A percentile compares a stretch with the other conserved stretches of the same genome.
These are phyloP conservation scores for peach (Prunus persica) DNA, from an alignment of 306 rosid genomes.

Conservation along the genomic window DNA sequence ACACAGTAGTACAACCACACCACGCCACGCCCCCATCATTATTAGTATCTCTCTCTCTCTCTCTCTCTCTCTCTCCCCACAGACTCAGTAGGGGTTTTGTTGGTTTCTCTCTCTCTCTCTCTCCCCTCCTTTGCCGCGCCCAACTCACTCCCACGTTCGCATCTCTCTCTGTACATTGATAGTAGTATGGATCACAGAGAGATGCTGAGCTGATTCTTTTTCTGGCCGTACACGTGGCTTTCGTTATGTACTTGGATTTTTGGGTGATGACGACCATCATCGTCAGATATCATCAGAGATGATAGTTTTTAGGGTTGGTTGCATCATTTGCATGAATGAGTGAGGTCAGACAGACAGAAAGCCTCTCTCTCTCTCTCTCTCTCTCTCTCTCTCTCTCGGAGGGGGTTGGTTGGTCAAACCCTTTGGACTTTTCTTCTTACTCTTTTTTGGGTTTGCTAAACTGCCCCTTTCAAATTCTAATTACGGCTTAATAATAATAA, in stretches of 20 bases:
- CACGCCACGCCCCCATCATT: neutral
- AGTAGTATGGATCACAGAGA: neutral
- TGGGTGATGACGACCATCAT: neutral
- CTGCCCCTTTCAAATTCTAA: too few species aligned
- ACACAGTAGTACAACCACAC: neutral
- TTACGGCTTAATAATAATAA: too few species aligned
- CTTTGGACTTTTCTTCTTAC: neutral
- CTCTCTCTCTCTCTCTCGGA: too few species aligned
- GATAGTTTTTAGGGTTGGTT: neutral
- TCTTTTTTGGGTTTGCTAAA: too few species aligned
- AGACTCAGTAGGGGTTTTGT: neutral
- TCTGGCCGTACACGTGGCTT: slow-evolving; percentile 35
- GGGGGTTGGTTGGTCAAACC: neutral
- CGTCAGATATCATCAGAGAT: neutral
- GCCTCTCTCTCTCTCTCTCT: too few species aligned
- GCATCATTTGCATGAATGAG: neutral
- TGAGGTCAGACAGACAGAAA: neutral
- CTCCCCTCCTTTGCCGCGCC: neutral
- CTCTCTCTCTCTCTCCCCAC: neutral
- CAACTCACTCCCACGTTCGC: neutral
- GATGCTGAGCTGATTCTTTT: neutral
- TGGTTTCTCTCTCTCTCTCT: neutral
- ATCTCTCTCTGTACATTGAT: neutral
- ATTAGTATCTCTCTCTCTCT: neutral
- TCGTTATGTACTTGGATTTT: neutral